phyloP scores from a whole-genome alignment of 2,329 filamentous ascomycete species.

The Botrytis deweyae region DNA sequence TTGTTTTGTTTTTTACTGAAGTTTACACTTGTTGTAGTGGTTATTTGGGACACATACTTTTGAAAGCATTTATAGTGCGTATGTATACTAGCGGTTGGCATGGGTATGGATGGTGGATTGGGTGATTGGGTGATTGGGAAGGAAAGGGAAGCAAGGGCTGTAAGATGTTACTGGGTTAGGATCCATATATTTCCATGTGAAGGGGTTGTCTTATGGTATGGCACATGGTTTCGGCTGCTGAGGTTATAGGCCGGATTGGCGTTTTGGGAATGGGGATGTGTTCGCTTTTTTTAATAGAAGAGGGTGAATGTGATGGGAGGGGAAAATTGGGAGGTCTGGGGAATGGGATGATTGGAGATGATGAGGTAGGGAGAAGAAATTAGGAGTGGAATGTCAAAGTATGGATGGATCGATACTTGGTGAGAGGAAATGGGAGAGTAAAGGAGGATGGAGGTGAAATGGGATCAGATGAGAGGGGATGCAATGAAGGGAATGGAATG shows the following conservation, averaged over 20 bases:
- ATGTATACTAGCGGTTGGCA: conserved; percentile 15
- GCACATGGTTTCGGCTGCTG: not conserved
- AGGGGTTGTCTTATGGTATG: conserved; percentile 8
- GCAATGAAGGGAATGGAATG: not conserved
- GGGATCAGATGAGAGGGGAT: not conserved
- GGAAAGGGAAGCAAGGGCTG: not conserved
- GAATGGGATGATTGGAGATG: not conserved
- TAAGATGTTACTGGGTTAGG: not conserved
- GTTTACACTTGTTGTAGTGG: conserved; percentile 9
- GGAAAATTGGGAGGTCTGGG: not conserved
- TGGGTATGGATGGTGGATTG: not conserved
- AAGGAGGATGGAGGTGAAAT: too few species aligned
- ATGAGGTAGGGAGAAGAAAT: not conserved
- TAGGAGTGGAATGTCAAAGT: not conserved
- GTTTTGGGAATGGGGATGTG: conserved; percentile 7
- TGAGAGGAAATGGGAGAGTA: not conserved
- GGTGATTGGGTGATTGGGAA: not conserved
- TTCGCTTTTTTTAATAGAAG: not conserved
- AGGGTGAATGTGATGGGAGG: not conserved
- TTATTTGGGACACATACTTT: conserved; percentile 11
- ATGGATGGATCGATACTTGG: not conserved
- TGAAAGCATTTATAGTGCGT: conserved; percentile 8
- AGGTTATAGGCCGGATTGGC: conserved; percentile 1
- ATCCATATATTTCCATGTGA: conserved; percentile 7
- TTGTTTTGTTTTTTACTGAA: not conserved